Evolutionary conservation across 371 early-diverging fungal species (phyloP).

Genomic region (Lichtheimia ramosa): DNA sequence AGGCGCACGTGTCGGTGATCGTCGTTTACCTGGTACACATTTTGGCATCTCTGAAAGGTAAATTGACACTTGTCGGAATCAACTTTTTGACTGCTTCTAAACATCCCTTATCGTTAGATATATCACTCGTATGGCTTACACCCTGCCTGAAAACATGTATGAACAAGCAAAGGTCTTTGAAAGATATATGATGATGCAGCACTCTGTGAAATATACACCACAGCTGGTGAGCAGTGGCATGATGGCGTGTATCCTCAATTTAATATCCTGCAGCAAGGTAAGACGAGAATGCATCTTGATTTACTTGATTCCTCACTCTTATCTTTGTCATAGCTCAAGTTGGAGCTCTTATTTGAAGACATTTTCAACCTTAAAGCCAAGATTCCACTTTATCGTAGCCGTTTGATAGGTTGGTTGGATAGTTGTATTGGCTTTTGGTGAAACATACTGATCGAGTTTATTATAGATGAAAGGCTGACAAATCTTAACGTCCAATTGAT

Average conservation of each 20-base stretch:
- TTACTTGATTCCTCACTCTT: too few relatives aligned
- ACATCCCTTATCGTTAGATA: constrained; percentile 6
- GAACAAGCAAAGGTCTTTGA: constrained; percentile 31
- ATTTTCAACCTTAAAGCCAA: not conserved
- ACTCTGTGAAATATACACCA: constrained; percentile 3
- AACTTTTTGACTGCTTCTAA: too few relatives aligned
- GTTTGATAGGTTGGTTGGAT: not conserved
- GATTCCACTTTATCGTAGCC: not conserved
- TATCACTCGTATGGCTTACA: constrained; percentile 14
- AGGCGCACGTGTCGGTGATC: constrained; percentile 17
- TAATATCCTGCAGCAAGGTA: constrained; percentile 30
- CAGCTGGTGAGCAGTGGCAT: constrained; percentile 27
- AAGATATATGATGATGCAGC: constrained; percentile 10
- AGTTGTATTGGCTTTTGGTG: too few relatives aligned
- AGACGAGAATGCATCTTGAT: not conserved
- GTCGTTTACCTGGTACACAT: constrained; percentile 51
- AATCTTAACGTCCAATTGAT: too few relatives aligned
- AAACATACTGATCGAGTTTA: too few relatives aligned
- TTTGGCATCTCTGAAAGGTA: constrained; percentile 43
- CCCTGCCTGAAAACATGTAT: constrained; percentile 18
- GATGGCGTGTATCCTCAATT: constrained; percentile 32
- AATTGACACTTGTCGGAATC: not conserved
- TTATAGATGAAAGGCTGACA: too few relatives aligned
- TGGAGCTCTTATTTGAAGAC: not conserved
- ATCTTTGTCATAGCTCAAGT: not conserved